Percentiles rank a stretch among this genome's conserved stretches.
These are phyloP conservation scores for Phytopythium delawarense DNA, from an alignment of 352 stramenopile genomes.

Conservation along the genomic window DNA sequence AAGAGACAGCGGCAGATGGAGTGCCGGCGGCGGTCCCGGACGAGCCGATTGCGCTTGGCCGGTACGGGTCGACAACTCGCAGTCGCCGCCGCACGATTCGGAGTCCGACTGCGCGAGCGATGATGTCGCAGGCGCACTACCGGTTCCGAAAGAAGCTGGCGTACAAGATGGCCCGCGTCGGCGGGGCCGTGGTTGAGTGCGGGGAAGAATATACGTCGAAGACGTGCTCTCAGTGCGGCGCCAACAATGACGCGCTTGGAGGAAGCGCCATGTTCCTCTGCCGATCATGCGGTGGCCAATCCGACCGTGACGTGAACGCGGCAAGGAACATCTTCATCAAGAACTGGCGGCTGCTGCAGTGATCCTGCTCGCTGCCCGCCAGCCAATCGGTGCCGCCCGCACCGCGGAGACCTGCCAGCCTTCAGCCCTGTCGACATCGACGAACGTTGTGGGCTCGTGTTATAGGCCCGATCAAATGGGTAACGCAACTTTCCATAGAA, in stretches of 20 bases:
- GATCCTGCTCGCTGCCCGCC: too few relatives aligned
- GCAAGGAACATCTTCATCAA: slow-evolving; percentile 13
- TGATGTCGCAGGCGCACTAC: slow-evolving; percentile 12
- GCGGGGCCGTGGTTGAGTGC: slow-evolving; percentile 8
- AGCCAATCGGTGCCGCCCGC: background rate
- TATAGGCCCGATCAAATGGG: background rate
- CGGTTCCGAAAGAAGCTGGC: slow-evolving; percentile 10
- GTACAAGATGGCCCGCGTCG: slow-evolving; percentile 12
- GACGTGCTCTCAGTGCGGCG: slow-evolving; percentile 11
- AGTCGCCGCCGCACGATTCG: background rate
- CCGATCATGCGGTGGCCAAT: background rate
- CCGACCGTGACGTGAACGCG: slow-evolving; percentile 13
- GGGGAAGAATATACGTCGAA: slow-evolving; percentile 17
- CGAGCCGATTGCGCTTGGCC: background rate
- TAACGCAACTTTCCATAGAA: too few relatives aligned
- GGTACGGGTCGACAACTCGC: too few relatives aligned
- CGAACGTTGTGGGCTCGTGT: background rate
- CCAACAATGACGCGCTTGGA: slow-evolving; percentile 5
- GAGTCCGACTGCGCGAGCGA: slow-evolving; percentile 13
- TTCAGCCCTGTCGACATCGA: background rate
- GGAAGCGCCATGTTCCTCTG: slow-evolving; percentile 6
- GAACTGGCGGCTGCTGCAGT: slow-evolving; percentile 7
- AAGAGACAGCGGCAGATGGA: background rate
- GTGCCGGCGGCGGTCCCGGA: background rate
- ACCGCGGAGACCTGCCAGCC: slow-evolving; percentile 4